Evolutionary conservation across 2,329 filamentous ascomycete genomes (phyloP), one percentile per base, ranked within the genome.

Genomic region (Claviceps sp.): DNA sequence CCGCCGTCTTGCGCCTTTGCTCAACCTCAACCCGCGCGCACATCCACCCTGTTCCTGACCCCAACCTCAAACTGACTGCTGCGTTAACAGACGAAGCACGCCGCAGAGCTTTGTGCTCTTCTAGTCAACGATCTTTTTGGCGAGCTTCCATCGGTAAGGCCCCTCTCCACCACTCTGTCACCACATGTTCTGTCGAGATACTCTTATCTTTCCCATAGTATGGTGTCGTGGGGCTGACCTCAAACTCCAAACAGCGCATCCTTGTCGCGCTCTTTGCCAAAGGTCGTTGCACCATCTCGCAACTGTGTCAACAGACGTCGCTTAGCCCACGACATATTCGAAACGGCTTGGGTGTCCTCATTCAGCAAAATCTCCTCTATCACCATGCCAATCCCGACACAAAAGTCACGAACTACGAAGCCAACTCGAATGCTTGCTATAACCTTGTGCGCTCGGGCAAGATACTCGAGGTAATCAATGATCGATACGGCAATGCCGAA

Each of bases 121-220:
- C 78, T 96, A 56, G 84, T 97, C 57, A 83, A 89, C 64, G 89
- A 96, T 66, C 77, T 87, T 54, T 91, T 93, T 68, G 93, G 93
- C 64, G 87, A 95, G 71, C 81, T 97, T 53, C 88, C 89, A 56
- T 88, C 88, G 65, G 91, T 96, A 85, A 53, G 55, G 17, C 16
- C n/a, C 8, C 36, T 42, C 13, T 40, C 38, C 59, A 57, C 39
- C 46, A 45, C 51, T 26, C 29, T 34, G 6, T 45, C 34, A 11
- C 26, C 9, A 43, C 42, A 37, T 22, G 34, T 37, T 16, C 29
- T 48, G 22, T 48, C 11, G 5, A n/a, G 14, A n/a, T n/a, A 7
- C 16, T n/a, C 50, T 39, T 8, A 11, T 50, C 17, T 29, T 39
- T 22, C 48, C 50, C 22, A 36, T 52, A 48, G 17, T 51, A 20